Evolutionary conservation across 345 rosid genomes (phyloP).

Genomic region (Brassica juncea): DNA sequence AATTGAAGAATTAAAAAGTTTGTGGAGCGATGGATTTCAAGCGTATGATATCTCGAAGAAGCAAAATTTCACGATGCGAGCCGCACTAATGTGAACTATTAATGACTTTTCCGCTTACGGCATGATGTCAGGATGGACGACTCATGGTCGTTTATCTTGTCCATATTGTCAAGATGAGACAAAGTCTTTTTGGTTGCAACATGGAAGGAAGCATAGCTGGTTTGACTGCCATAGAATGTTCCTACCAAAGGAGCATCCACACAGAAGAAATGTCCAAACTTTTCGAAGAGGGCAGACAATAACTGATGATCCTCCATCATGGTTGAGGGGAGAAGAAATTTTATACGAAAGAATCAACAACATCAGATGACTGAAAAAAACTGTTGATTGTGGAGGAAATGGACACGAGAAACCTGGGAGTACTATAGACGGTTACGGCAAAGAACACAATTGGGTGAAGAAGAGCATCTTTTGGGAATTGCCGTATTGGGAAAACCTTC

Average conservation of each 20-base stretch:
- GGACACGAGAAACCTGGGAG: neutral
- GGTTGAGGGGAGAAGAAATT: neutral
- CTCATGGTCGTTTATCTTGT: neutral
- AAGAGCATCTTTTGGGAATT: no score
- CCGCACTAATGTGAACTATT: neutral
- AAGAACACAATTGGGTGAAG: no score
- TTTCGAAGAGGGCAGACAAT: neutral
- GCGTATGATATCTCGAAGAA: neutral
- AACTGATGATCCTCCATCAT: neutral
- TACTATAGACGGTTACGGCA: neutral
- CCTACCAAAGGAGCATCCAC: neutral
- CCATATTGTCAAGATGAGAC: no score
- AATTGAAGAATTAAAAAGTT: neutral
- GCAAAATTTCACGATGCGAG: neutral
- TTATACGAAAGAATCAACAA: neutral
- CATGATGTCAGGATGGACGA: neutral
- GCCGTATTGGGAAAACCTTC: no score
- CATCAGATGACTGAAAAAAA: neutral
- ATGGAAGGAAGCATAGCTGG: neutral
- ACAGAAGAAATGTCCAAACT: neutral
- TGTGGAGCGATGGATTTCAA: neutral
- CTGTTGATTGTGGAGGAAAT: neutral
- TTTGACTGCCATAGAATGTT: neutral
- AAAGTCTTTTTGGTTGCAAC: no score
- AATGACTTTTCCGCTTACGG: neutral